Base-by-base conservation (phyloP, 2,329 filamentous ascomycete species). In the Arthrobotrys entomopaga region DNA sequence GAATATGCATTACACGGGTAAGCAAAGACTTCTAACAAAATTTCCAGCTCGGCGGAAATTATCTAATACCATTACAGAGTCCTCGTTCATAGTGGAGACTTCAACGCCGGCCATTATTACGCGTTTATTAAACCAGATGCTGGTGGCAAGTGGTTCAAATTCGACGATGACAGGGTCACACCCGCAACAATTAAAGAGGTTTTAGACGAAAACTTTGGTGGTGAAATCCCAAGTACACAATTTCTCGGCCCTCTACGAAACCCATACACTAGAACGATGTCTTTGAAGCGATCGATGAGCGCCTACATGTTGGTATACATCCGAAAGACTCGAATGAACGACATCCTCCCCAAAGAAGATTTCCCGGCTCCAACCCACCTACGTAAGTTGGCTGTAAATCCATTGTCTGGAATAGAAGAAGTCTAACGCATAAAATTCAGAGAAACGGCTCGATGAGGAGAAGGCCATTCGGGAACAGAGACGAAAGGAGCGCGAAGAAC, bases 301-400 rank as follows among this genome's bases (percentile, higher is more conserved):
- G 96, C 95, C 3, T 99, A 99, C 84, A 99, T 99, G 95, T 83
- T 99, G 84, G 96, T 99, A 1, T 99, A 99, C 80, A 92, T 99
- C 77, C 90, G 95, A 52, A 91, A 97, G 81, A 91, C 90, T 59
- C 88, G 90, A 66, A 82, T 96, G n/a, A 91, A 97, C 79, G 86
- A 91, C 77, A 89, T 98, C 54, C 85, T 99, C 61, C 87, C 90
- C 76, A 86, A 90, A 1, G 90, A 96, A 79, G 91, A 75, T 34
- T 75, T 43, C 20, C 42, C 64, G 4, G 64, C 93, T 15, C 96
- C 95, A 1, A 81, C 85, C 60, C 93, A 97, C 83, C 87, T 98
- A 59, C 89, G 88, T 90, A 85, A 83, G 86, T 82, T 6, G 3
- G 40, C 15, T 22, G 10, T 11, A 20, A 13, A 34, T 5, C 20